Base-by-base conservation (phyloP, 345 rosid species). In the Zanthoxylum bungeanum region DNA sequence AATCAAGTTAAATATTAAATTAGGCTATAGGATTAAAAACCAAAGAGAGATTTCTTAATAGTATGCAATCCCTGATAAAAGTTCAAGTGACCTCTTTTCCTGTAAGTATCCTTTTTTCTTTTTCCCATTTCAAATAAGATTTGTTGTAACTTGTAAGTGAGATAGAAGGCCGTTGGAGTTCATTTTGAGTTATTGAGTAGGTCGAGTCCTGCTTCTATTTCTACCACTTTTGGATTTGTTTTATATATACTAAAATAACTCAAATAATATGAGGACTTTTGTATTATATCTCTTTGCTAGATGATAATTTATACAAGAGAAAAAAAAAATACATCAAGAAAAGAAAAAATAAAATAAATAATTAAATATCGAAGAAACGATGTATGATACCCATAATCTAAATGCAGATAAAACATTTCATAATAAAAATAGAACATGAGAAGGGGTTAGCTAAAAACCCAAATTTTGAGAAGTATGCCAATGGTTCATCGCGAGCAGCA, bases 401-500 rank as follows among this genome's bases (percentile, higher is more conserved):
- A 19, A 46, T 25, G 30, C 44, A 70, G 22, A 60, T 31, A 24
- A 25, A 64, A 61, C 51, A 60, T 47, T 31, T 37, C 30, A 56
- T 40, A 28, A 46, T 64, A 58, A 71, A 31, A 4, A 10, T 55
- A 57, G 34, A 11, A 60, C 39, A 60, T 17, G 44, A 57, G 70
- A 25, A 66, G 71, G 71, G 82, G 70, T 75, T 4, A 75, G 80
- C 64, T 72, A 70, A 73, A 60, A 72, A 94, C 99, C 99, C 97
- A 65, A 92, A 89, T 79, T 86, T 92, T 55, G 89, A 88, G 69
- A 95, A 88, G 87, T 89, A 88, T 51, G 79, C 71, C 78, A 95
- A 79, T 75, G 98, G 96, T 62, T 88, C 89, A 60, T 88, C 83
- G 46, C 53, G 85, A 51, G 99, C 99, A 62, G 97, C 87, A 75